These are phyloP conservation scores for Globisporangium megalacanthum DNA, from an alignment of 352 stramenopile species.

Conservation along the genomic window DNA sequence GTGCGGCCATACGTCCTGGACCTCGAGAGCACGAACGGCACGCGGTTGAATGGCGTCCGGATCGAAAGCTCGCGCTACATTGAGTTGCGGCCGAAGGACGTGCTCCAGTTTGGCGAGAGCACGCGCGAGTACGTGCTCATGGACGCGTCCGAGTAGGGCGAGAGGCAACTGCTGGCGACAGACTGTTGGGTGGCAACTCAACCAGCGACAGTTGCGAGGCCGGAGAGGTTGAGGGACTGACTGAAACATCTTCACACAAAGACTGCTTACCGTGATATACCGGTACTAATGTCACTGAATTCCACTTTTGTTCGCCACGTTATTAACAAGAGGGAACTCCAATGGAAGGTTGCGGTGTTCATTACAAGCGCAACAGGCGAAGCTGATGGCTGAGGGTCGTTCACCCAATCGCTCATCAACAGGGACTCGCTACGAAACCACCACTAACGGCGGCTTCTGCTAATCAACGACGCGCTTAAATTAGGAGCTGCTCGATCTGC, in stretches of 20 bases:
- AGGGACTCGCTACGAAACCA: not conserved
- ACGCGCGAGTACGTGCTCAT: slow-evolving; percentile 98
- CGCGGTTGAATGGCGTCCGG: slow-evolving; percentile 94
- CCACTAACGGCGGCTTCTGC: slow-evolving; percentile 4
- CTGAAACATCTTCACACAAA: too few species aligned
- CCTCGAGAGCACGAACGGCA: slow-evolving; percentile 96
- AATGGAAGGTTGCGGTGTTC: not conserved
- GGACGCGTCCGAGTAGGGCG: slow-evolving; percentile 31
- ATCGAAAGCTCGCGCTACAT: slow-evolving; percentile 96
- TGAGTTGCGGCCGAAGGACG: slow-evolving; percentile 93
- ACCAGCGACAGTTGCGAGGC: too few species aligned
- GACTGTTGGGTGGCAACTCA: too few species aligned
- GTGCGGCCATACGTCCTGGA: slow-evolving; percentile 97
- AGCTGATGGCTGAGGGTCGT: not conserved
- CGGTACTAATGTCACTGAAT: too few species aligned
- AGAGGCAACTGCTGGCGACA: too few species aligned
- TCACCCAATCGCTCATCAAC: not conserved
- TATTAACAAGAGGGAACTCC: not conserved
- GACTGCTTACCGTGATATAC: too few species aligned
- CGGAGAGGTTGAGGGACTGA: too few species aligned
- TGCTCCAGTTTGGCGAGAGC: slow-evolving; percentile 95
- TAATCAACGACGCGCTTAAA: slow-evolving; percentile 81
- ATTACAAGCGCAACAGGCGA: not conserved
- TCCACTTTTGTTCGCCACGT: too few species aligned
- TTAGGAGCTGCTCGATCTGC: slow-evolving; percentile 99